Conservation (phyloP, 2,329 filamentous ascomycete species). For the Ophiobolus disseminans region DNA sequence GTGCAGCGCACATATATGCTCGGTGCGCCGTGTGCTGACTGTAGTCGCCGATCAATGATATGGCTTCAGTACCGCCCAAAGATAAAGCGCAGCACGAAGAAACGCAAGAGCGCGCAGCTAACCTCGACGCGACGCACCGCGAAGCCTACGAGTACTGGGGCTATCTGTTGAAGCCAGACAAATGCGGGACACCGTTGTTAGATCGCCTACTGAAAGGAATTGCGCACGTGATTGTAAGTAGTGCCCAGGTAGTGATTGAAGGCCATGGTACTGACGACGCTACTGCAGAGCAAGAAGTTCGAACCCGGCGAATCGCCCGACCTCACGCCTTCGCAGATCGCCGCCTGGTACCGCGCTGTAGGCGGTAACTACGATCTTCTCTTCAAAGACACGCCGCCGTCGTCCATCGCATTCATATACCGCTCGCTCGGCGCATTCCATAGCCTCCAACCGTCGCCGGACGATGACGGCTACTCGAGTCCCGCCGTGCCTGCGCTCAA, state of each 20-base stretch:
- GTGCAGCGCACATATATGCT: constrained; percentile 21
- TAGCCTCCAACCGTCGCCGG: constrained; percentile 74
- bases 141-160: constrained; percentile 60
- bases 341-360: constrained; percentile 58
- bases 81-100: constrained; percentile 22
- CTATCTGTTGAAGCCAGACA: constrained; percentile 59
- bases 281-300: constrained; percentile 50
- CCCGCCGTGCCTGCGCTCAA: constrained; percentile 86
- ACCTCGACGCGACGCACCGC: constrained; percentile 38
- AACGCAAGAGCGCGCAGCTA: constrained; percentile 19
- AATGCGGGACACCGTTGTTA: constrained; percentile 57
- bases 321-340: constrained; percentile 57
- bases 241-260: background rate
- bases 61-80: constrained; percentile 39
- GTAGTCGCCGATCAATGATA: constrained; percentile 22
- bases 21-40: constrained; percentile 6
- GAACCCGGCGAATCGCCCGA: constrained; percentile 55
- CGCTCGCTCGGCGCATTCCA: constrained; percentile 90
- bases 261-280: constrained; percentile 1
- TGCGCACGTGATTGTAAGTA: constrained; percentile 55
- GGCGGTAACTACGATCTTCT: constrained; percentile 62
- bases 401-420: constrained; percentile 89
- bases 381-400: constrained; percentile 76
- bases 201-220: constrained; percentile 56
- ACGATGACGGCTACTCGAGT: constrained; percentile 70